Evolutionary conservation across 1,284 basidiomycete genomes (phyloP), one percentile per base, ranked within the genome.

Genomic region (Ceratobasidium sp.): DNA sequence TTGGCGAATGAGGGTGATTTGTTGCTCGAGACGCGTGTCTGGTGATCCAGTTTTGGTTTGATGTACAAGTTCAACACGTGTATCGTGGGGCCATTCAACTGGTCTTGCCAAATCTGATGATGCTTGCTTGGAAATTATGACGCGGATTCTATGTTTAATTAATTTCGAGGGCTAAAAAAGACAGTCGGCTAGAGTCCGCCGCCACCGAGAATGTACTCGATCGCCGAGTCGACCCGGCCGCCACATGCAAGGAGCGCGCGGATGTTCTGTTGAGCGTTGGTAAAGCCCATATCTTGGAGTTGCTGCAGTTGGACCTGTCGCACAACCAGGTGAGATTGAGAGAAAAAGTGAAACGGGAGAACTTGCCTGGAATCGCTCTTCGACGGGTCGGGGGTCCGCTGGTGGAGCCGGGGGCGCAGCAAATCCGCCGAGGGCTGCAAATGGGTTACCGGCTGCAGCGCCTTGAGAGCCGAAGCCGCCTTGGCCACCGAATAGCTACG

Each of bases 251-350:
- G 86, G 69, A 97, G 83, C 9, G 95, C 94, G 22, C 94, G 86
- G n/a, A 97, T 86, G 80, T 97, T 97, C 86, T 96, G 94, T 62
- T 88, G 82, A 11, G 94, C 93, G 76, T 96, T 93, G 27, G 84
- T 87, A 81, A 94, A 94, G 0, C 93, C 92, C 92, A 94, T 94
- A 75, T 92, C 93, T 83, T 93, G 91, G 78, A 96, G 81, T 88
- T 95, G 94, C 90, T 93, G 53, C 27, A 74, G 49, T 49, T 46
- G 76, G n/a, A 79, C 79, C 78, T 74, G n/a, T 48, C 37, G 16
- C 24, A 27, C 19, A 43, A 22, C 51, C 13, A 46, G 22, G 13
- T 27, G 24, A 48, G 8, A 31, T n/a, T 27, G 39, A 5, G 14
- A 61, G 61, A 53, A 22, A 24, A 24, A 48, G 31, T 29, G 4